A percentile compares a stretch with the other conserved stretches of the same genome.
Evolutionary conservation across 441 rosid genomes (phyloP).

Genomic region (Erodium trifolium): DNA sequence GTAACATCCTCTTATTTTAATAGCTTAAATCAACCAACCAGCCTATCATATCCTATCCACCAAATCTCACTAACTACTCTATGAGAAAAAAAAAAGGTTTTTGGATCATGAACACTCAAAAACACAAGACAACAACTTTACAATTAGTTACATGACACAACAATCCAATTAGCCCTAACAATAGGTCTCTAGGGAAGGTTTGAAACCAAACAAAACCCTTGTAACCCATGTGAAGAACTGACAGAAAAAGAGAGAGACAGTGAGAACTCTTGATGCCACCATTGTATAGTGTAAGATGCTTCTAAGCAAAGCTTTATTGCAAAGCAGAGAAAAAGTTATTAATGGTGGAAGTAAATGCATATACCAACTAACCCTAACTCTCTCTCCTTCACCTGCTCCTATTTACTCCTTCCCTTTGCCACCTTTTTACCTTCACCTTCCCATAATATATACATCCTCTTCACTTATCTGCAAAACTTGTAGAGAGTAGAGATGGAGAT

Average conservation of each 20-base stretch:
- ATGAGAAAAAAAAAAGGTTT: too few relatives aligned
- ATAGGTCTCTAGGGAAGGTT: too few relatives aligned
- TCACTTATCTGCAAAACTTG: not conserved
- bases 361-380: not conserved
- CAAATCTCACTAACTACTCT: too few relatives aligned
- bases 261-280: too few relatives aligned
- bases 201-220: too few relatives aligned
- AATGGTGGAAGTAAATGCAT: not conserved
- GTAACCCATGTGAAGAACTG: not conserved
- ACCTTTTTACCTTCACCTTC: not conserved
- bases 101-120: too few relatives aligned
- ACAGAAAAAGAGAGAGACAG: not conserved
- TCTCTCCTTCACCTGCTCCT: constrained; percentile 4
- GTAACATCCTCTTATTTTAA: too few relatives aligned
- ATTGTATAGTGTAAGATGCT: not conserved
- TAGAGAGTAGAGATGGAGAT: not conserved
- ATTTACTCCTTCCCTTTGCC: not conserved
- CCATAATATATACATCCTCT: not conserved
- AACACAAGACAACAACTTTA: too few relatives aligned
- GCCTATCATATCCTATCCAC: too few relatives aligned
- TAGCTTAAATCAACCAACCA: too few relatives aligned
- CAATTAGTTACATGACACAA: too few relatives aligned
- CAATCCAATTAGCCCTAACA: too few relatives aligned
- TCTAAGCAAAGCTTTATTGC: constrained; percentile 5
- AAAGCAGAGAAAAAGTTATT: not conserved